A percentile compares a stretch with the other conserved stretches of the same genome.
Evolutionary conservation across 352 stramenopile genomes (phyloP).

Genomic region (Bremia lactucae): DNA sequence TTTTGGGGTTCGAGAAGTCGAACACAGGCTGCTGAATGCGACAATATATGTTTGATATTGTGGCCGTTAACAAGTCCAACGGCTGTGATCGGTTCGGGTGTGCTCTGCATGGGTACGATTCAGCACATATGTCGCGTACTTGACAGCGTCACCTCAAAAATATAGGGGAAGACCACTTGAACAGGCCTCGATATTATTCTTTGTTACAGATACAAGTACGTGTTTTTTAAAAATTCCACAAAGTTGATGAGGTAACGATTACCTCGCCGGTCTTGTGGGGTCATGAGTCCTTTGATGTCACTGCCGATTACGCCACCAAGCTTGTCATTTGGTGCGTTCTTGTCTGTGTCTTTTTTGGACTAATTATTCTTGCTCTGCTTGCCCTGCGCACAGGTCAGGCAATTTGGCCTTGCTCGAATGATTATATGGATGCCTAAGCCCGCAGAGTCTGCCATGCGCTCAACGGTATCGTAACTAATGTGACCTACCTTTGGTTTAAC

Average conservation of each 20-base stretch:
- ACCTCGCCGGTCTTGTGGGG: neutral
- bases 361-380: conserved; percentile 3
- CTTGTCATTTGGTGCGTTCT: no score
- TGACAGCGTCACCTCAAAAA: neutral
- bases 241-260: conserved; percentile 1
- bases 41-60: no score
- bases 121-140: neutral
- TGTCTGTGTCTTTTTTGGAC: neutral
- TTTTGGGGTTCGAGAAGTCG: no score
- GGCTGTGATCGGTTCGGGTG: no score
- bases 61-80: no score
- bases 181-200: neutral
- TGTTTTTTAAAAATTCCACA: neutral
- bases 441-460: conserved; percentile 1
- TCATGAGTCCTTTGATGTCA: neutral
- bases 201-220: neutral
- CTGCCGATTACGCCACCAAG: neutral
- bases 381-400: neutral
- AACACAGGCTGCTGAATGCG: no score
- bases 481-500: neutral
- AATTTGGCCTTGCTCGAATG: neutral
- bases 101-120: neutral
- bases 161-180: neutral
- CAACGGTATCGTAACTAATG: conserved; percentile 2
- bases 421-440: neutral